phyloP scores from a whole-genome alignment of 2,329 filamentous ascomycete species.

The Apiospora aurea region DNA sequence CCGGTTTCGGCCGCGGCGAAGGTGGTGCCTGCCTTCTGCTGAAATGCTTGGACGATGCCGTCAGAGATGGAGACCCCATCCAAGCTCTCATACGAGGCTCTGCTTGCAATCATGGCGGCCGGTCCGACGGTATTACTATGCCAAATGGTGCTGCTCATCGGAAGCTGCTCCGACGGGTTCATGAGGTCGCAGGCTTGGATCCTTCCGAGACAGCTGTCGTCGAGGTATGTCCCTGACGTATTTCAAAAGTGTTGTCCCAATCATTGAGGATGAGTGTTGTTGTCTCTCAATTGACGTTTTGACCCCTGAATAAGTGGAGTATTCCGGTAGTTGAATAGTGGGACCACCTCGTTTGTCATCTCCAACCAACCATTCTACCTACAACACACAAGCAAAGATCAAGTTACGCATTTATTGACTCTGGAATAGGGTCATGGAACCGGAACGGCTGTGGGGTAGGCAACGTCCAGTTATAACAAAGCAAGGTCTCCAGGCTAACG shows the following conservation, averaged over 20 bases:
- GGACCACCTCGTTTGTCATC: not conserved
- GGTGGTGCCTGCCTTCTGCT: conserved; percentile 26
- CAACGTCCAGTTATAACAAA: conserved; percentile 20
- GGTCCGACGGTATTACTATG: conserved; percentile 21
- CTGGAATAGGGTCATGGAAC: conserved; percentile 1
- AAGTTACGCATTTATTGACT: not conserved
- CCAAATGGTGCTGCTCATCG: conserved; percentile 22
- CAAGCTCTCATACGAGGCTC: conserved; percentile 23
- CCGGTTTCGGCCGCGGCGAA: conserved; percentile 28
- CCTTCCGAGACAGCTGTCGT: conserved; percentile 1
- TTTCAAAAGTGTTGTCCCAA: not conserved
- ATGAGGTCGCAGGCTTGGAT: conserved; percentile 7
- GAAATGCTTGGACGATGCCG: conserved; percentile 27
- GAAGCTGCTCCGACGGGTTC: not conserved
- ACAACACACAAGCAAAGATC: not conserved
- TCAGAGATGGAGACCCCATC: conserved; percentile 29
- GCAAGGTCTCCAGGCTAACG: conserved; percentile 33
- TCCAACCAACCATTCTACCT: not conserved
- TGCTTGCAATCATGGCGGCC: not conserved
- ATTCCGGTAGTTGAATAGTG: not conserved
- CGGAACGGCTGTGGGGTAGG: conserved; percentile 5
- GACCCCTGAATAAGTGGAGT: not conserved
- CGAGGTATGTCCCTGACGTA: not conserved
- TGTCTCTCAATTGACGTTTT: not conserved
- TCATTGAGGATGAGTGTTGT: not conserved